Percentiles rank a stretch among this genome's conserved stretches.
Evolutionary conservation across 768 basidiomycete species (phyloP).

Genomic region (Lenzites betulinus): DNA sequence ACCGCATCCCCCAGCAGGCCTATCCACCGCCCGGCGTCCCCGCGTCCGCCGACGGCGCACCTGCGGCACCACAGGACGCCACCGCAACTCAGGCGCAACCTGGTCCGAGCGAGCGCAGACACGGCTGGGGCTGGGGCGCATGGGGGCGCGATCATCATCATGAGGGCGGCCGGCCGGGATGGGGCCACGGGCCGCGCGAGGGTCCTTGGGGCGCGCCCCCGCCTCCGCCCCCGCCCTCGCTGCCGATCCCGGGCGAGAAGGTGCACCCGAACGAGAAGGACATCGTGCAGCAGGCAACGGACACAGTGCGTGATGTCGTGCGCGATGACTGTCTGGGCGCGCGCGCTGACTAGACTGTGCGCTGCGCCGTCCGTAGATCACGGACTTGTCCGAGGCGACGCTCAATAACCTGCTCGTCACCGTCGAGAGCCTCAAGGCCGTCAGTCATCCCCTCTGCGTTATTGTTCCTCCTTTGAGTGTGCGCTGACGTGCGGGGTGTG

Average conservation of each 20-base stretch:
- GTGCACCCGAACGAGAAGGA: slow-evolving; percentile 38
- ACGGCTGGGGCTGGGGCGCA: neutral
- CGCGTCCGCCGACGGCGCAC: neutral
- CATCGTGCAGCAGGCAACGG: slow-evolving; percentile 30
- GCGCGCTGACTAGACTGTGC: neutral
- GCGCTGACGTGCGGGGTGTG: neutral
- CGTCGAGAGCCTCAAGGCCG: slow-evolving; percentile 60
- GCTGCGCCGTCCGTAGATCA: slow-evolving; percentile 44
- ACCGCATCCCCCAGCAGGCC: slow-evolving; percentile 29
- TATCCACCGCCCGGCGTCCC: slow-evolving; percentile 21
- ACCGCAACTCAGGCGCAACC: neutral
- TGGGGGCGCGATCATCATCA: neutral
- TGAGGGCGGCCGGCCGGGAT: neutral
- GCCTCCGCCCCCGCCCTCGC: neutral
- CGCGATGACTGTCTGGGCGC: slow-evolving; percentile 29
- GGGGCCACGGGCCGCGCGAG: slow-evolving; percentile 3
- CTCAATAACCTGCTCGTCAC: slow-evolving; percentile 60
- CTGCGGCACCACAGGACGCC: neutral
- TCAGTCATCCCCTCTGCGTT: slow-evolving; percentile 38
- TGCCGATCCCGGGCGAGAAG: slow-evolving; percentile 1
- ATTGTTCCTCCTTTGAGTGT: neutral
- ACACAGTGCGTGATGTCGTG: slow-evolving; percentile 25
- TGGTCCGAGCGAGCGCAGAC: neutral
- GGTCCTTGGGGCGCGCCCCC: slow-evolving; percentile 18
- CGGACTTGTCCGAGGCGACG: slow-evolving; percentile 66